Conservation (phyloP, 1,284 basidiomycete genomes). For the Cryptococcus sp. region DNA sequence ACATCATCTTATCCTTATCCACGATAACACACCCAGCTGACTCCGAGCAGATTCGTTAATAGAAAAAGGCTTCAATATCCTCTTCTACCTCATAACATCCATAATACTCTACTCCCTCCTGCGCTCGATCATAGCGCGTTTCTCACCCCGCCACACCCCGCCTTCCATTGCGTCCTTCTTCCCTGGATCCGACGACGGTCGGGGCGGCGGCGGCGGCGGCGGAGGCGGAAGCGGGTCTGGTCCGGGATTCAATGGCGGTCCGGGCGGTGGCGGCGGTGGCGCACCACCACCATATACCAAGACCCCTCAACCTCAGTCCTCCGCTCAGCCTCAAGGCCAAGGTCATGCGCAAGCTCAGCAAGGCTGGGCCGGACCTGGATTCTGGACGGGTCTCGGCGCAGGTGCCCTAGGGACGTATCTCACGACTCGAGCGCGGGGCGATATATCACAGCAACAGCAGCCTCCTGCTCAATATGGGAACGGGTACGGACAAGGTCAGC, state of each 20-base stretch:
- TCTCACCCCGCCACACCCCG: constrained; percentile 39
- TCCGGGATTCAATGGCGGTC: constrained; percentile 44
- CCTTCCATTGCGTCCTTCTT: constrained; percentile 36
- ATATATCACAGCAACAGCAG: background rate
- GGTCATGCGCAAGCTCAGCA: background rate
- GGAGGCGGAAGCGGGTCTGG: constrained; percentile 58
- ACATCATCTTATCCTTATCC: too few species aligned
- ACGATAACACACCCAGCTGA: constrained; percentile 34
- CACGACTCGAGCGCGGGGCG: constrained; percentile 6
- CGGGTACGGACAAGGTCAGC: background rate
- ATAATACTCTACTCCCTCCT: constrained; percentile 62
- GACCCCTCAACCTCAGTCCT: constrained; percentile 29
- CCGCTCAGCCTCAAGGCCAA: constrained; percentile 8
- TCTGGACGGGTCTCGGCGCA: constrained; percentile 74
- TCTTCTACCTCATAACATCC: constrained; percentile 61
- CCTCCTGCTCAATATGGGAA: background rate
- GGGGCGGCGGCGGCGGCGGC: constrained; percentile 37
- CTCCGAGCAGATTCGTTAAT: constrained; percentile 56
- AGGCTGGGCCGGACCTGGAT: constrained; percentile 65
- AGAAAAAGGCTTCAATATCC: constrained; percentile 60
- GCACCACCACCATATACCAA: constrained; percentile 80
- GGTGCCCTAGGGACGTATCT: constrained; percentile 68
- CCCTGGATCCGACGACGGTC: constrained; percentile 39
- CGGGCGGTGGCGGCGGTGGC: constrained; percentile 29
- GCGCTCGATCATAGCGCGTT: constrained; percentile 28